Percentiles rank a stretch among this genome's conserved stretches.
These are phyloP conservation scores for Lophiostoma macrostomum DNA, from an alignment of 495 filamentous ascomycete species.

Conservation along the genomic window DNA sequence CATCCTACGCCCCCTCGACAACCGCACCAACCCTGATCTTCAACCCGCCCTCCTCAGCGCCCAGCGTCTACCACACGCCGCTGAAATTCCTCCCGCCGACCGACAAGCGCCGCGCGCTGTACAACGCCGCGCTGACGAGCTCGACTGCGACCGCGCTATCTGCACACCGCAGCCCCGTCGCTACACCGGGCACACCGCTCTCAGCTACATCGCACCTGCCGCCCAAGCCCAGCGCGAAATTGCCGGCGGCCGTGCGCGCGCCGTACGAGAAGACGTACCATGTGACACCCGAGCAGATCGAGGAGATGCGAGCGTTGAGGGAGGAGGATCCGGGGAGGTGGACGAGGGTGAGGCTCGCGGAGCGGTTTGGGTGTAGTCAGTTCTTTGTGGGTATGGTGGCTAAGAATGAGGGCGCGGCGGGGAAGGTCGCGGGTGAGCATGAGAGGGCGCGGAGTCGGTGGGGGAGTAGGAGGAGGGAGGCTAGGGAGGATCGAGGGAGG, in stretches of 20 bases:
- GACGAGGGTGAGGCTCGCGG: constrained; percentile 67
- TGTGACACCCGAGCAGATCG: constrained; percentile 67
- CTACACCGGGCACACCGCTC: constrained; percentile 35
- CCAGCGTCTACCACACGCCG: constrained; percentile 83
- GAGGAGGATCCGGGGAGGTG: constrained; percentile 64
- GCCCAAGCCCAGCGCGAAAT: constrained; percentile 18
- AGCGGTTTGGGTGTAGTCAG: constrained; percentile 71
- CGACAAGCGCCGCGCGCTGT: constrained; percentile 67
- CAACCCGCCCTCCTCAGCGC: constrained; percentile 86
- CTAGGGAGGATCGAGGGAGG: constrained; percentile 69
- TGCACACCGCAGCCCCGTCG: constrained; percentile 10
- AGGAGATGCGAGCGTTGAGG: constrained; percentile 73
- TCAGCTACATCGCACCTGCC: constrained; percentile 13
- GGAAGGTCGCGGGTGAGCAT: constrained; percentile 36
- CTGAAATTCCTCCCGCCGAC: constrained; percentile 79
- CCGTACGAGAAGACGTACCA: constrained; percentile 68
- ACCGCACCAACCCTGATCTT: constrained; percentile 63
- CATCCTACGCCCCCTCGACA: constrained; percentile 56
- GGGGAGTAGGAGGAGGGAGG: constrained; percentile 66
- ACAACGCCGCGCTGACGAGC: constrained; percentile 37
- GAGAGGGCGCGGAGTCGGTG: constrained; percentile 62
- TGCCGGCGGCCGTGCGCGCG: constrained; percentile 57
- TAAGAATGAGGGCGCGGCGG: constrained; percentile 45
- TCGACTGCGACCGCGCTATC: constrained; percentile 16
- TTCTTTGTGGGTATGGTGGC: constrained; percentile 65